phyloP scores from a whole-genome alignment of 805 yeast species.

The Yarrowia deformans region DNA sequence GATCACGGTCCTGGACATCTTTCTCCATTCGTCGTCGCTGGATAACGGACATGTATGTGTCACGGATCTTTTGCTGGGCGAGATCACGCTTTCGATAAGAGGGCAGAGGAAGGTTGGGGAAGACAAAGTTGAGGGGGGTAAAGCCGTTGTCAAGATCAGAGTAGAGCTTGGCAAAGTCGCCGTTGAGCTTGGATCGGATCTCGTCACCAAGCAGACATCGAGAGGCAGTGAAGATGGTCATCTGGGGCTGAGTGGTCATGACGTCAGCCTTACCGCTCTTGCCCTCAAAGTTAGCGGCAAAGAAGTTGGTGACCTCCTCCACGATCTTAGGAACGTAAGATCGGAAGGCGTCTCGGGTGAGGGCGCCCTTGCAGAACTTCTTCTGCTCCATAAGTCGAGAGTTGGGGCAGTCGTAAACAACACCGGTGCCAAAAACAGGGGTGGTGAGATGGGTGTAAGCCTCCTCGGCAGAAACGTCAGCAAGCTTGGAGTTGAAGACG shows the following conservation, averaged over 20 bases:
- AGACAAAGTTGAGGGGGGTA: slow-evolving; percentile 93
- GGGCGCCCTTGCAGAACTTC: slow-evolving; percentile 90
- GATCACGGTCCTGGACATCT: slow-evolving; percentile 83
- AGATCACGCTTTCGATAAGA: slow-evolving; percentile 82
- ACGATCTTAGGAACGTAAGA: slow-evolving; percentile 86
- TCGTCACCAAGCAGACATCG: slow-evolving; percentile 91
- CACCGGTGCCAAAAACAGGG: slow-evolving; percentile 98
- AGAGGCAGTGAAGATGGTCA: slow-evolving; percentile 96
- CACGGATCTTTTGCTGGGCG: slow-evolving; percentile 83
- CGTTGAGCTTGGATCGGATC: slow-evolving; percentile 81
- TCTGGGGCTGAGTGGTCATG: slow-evolving; percentile 87
- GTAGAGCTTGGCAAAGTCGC: slow-evolving; percentile 83
- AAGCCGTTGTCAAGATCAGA: slow-evolving; percentile 96
- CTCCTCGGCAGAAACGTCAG: slow-evolving; percentile 94
- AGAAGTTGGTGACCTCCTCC: slow-evolving; percentile 72
- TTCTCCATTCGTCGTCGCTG: slow-evolving; percentile 73
- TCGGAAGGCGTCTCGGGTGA: slow-evolving; percentile 83
- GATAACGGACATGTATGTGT: slow-evolving; percentile 82
- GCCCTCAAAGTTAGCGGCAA: slow-evolving; percentile 50
- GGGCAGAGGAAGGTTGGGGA: slow-evolving; percentile 91
- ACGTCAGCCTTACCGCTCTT: slow-evolving; percentile 54
- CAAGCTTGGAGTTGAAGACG: slow-evolving; percentile 85
- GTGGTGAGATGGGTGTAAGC: slow-evolving; percentile 97
- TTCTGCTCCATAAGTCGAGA: slow-evolving; percentile 95
- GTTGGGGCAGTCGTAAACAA: slow-evolving; percentile 96